Evolutionary conservation across 106 monocot species (phyloP), one percentile per base, ranked within the genome.

Genomic region (Xerophyta viscosa): DNA sequence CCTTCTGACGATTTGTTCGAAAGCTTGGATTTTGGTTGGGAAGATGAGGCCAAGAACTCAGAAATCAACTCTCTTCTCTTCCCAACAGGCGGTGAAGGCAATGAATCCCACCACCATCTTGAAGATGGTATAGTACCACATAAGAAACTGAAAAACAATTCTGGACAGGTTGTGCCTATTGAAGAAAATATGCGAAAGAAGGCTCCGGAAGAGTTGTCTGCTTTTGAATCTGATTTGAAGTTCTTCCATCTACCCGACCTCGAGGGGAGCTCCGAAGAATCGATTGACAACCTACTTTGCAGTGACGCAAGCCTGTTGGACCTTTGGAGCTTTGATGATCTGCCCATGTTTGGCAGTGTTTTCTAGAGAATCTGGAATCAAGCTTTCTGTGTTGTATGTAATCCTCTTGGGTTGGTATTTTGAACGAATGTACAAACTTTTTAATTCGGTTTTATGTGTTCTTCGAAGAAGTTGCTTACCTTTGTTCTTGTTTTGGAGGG

Each of bases 241-340:
- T 61, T 60, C 28, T 37, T 70, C 15, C 50, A 60, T 24, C 60
- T 60, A 14, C 70, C 70, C 2, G 60, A 61, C 56, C 66, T 77
- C 1, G 61, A 66, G 13, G 77, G 65, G 13, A 52, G 57, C 23
- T 11, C 58, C 2, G 56, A 50, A 23, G 62, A 60, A 11, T 48
- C 70, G 4, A 36, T 71, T 11, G 76, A 65, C 14, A 20, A 21
- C n/a, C 69, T 69, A 21, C 58, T 64, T 58, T 25, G 60, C 52
- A 41, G 29, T 43, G 76, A 64, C 24, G 53, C 50, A 12, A 69
- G 30, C 9, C 52, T 9, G 20, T 65, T 77, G 3, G 68, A 69
- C 69, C 60, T 70, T 6, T 77, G 77, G 77, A 62, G 66, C 70
- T 77, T 70, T 17, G 70, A 70, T 17, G 77, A 77, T 50, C 46